Conservation (phyloP, 139 green algal species). For the Pleodorina starrii region DNA sequence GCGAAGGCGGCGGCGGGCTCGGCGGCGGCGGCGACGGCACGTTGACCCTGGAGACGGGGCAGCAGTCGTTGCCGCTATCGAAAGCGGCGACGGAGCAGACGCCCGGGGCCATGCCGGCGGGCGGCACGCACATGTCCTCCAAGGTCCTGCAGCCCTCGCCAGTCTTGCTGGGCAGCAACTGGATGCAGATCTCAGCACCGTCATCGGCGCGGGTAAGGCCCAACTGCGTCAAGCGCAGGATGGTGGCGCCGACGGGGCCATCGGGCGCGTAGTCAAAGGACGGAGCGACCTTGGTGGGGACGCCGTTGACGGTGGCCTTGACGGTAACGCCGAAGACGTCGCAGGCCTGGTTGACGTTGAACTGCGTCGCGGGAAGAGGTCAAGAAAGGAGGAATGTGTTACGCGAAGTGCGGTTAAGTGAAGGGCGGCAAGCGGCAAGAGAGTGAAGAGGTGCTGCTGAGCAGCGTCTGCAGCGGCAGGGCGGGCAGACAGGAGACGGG, state of each 20-base stretch:
- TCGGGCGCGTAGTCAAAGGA: neutral
- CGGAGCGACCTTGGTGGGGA: constrained; percentile 3
- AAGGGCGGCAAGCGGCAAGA: no score
- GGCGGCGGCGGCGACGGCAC: constrained; percentile 22
- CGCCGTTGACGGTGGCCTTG: constrained; percentile 17
- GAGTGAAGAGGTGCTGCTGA: no score
- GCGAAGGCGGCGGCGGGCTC: neutral
- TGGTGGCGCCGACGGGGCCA: neutral
- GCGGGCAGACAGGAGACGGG: no score
- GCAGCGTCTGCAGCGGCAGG: no score
- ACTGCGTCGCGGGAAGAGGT: neutral
- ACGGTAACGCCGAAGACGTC: neutral
- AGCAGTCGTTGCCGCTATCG: constrained; percentile 15
- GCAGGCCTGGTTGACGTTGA: constrained; percentile 23
- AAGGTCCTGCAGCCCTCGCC: constrained; percentile 22
- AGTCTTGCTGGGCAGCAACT: neutral
- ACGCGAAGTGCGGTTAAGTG: no score
- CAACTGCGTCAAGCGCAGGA: constrained; percentile 13
- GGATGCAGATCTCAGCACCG: constrained; percentile 21
- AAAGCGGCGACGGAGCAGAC: constrained; percentile 21
- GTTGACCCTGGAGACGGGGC: constrained; percentile 7
- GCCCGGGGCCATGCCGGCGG: neutral
- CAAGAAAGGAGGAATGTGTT: no score
- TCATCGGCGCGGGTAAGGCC: neutral
- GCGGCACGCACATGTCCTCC: constrained; percentile 37